Base-by-base conservation (phyloP, 1,139 yeast genomes). In the Nakaseomyces uthaithaninus region DNA sequence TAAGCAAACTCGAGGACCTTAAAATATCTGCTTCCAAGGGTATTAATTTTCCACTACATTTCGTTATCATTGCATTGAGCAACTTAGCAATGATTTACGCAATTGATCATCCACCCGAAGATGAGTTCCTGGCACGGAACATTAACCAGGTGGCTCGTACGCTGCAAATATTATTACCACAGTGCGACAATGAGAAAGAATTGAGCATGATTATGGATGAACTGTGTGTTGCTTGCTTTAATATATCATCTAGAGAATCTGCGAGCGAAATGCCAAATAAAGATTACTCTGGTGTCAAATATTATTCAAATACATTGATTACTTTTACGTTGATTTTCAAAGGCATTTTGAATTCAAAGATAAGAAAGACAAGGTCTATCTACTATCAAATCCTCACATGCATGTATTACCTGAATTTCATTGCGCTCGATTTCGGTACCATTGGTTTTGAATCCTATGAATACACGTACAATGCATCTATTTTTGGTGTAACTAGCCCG, bases 401-500 rank as follows among this genome's bases (percentile, higher is more conserved):
- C 11, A 37, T 59, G 10, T 54, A 44, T 38, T 39, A 47, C 35
- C 28, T 52, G 14, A 48, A 53, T 39, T 57, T 54, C 33, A 54
- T 59, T 20, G 44, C 54, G 2, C 37, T 42, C 3, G 59, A 55
- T 40, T 48, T 58, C 35, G 62, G 62, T 2, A 41, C 45, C 2
- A 40, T 37, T 5, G 62, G 58, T 2, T 57, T 59, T 34, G 46
- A 51, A 22, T 45, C 54, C 7, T 59, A 57, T 34, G 55, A 54
- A 30, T 47, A 46, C 23, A 49, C 53, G 16, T 49, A 52, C 33
- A 49, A 51, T 8, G 35, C 35, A 31, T 31, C 22, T n/a, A 20
- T 31, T 4, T 19, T 20, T 31, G 35, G 35, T 4, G 17, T 31
- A 2, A 31, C 35, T n/a, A 12, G 25, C 5, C 24, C 25, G 2